Evolutionary conservation across 2,329 filamentous ascomycete species (phyloP).

Genomic region (Metarhizium brunneum): DNA sequence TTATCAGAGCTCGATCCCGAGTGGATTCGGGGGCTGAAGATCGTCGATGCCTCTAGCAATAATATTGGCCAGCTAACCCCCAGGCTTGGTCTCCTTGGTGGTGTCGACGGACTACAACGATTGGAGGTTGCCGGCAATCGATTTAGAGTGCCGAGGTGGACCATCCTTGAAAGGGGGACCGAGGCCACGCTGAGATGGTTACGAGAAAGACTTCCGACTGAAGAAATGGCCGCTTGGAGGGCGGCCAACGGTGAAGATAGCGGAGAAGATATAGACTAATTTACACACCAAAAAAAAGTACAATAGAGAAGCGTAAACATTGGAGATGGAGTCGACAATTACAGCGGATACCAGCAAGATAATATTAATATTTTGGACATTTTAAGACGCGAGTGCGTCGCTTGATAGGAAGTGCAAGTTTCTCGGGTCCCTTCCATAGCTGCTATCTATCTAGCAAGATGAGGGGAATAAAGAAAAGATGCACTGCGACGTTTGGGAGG

Average conservation of each 20-base stretch:
- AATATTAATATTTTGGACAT: not conserved
- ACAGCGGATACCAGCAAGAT: not conserved
- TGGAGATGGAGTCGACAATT: not conserved
- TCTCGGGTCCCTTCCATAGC: not conserved
- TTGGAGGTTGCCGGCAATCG: slow-evolving; percentile 77
- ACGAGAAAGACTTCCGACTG: slow-evolving; percentile 61
- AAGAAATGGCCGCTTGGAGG: slow-evolving; percentile 48
- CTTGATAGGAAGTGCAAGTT: not conserved
- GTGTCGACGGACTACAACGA: slow-evolving; percentile 47
- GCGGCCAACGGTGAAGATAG: slow-evolving; percentile 32
- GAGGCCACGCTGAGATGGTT: slow-evolving; percentile 77
- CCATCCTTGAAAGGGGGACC: slow-evolving; percentile 77
- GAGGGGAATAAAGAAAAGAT: too few relatives aligned
- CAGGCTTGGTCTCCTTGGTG: slow-evolving; percentile 67
- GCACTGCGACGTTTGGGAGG: too few relatives aligned
- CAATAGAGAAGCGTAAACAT: not conserved
- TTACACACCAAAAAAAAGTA: not conserved
- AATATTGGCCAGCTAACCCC: slow-evolving; percentile 76
- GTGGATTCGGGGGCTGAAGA: slow-evolving; percentile 61
- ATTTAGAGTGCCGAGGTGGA: slow-evolving; percentile 80
- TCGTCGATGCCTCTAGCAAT: slow-evolving; percentile 76
- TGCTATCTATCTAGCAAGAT: too few relatives aligned
- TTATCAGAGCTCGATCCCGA: slow-evolving; percentile 65
- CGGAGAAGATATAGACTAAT: slow-evolving; percentile 12
- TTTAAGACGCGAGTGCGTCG: not conserved